Evolutionary conservation across 2,329 filamentous ascomycete genomes (phyloP), one percentile per base, ranked within the genome.

Genomic region (Akanthomyces muscarius): DNA sequence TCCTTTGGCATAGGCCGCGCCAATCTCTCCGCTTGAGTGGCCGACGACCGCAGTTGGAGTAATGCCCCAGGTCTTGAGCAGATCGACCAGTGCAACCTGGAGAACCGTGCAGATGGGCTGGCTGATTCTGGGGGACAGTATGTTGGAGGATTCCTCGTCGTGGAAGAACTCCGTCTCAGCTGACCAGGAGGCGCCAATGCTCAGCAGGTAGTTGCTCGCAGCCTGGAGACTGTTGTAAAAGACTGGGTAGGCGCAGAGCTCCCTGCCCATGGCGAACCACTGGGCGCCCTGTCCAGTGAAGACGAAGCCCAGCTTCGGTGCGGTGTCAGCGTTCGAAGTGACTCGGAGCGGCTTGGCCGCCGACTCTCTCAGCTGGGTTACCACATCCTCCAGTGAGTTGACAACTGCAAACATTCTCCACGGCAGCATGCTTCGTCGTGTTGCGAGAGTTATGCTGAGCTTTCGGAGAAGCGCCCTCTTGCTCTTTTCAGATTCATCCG

Each of bases 31-130:
- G 21, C 69, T 72, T 0, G 74, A 76, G 61, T 77, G 75, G 0
- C 76, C 75, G 1, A 75, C 67, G 1, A 75, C 70, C 4, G 66
- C 69, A 8, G 54, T 30, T 0, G 73, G 71, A 4, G 5, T 33
- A 2, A 77, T 54, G 4, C 68, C 69, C 42, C 69, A 70, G 2
- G 58, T 60, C n/a, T 63, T 56, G 36, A 75, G 66, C 0, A 77
- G 65, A 13, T 76, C 69, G 0, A 77, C 69, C 0, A 80, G 62
- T 1, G 68, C 76, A 13, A 80, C 65, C 63, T 80, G 79, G 0
- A 81, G 13, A 0, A 75, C 74, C 1, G 77, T 78, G 53, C 73
- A 79, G 0, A 76, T 41, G 0, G 77, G 71, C 60, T 80, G 77
- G 25, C 25, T 36, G n/a, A n/a, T n/a, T n/a, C n/a, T n/a, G n/a